These are phyloP conservation scores for Colletotrichum nymphaeae DNA, from an alignment of 2,329 filamentous ascomycete species.

Conservation along the genomic window DNA sequence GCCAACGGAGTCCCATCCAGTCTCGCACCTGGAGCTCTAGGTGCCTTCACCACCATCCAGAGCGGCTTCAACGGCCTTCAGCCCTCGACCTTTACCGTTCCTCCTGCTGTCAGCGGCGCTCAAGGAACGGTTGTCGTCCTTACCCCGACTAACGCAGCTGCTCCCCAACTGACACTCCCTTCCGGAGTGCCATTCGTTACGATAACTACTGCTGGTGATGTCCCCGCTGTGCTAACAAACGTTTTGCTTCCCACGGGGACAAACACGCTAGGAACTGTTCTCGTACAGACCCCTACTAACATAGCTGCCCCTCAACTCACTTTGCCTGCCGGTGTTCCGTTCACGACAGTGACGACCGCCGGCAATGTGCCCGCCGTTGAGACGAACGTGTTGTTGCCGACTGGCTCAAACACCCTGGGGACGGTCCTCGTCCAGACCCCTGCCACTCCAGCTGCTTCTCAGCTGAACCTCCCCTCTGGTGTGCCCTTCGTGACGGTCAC, in stretches of 20 bases:
- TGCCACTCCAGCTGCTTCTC: constrained; percentile 16
- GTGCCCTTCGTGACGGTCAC: constrained; percentile 21
- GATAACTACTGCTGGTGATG: neutral
- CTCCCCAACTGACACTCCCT: neutral
- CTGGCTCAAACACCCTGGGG: neutral
- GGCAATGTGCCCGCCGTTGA: neutral
- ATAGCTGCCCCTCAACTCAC: neutral
- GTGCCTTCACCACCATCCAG: constrained; percentile 23
- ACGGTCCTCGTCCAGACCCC: constrained; percentile 28
- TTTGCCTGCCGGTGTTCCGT: constrained; percentile 15
- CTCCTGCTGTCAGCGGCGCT: neutral
- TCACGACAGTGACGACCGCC: constrained; percentile 7
- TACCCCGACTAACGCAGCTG: constrained; percentile 25
- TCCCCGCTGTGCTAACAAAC: neutral
- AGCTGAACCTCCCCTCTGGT: constrained; percentile 5
- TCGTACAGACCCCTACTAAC: constrained; percentile 12
- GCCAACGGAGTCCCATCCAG: neutral
- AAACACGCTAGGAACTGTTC: neutral
- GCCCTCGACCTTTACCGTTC: constrained; percentile 27
- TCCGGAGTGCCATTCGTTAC: constrained; percentile 21
- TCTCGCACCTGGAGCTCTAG: neutral
- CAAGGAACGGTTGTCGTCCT: constrained; percentile 26
- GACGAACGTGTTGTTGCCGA: neutral
- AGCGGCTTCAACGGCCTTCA: constrained; percentile 15
- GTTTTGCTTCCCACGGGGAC: neutral